Percentiles rank a stretch among this genome's conserved stretches.
These are phyloP conservation scores for Colletotrichum navitas DNA, from an alignment of 2,329 filamentous ascomycete species.

Conservation along the genomic window DNA sequence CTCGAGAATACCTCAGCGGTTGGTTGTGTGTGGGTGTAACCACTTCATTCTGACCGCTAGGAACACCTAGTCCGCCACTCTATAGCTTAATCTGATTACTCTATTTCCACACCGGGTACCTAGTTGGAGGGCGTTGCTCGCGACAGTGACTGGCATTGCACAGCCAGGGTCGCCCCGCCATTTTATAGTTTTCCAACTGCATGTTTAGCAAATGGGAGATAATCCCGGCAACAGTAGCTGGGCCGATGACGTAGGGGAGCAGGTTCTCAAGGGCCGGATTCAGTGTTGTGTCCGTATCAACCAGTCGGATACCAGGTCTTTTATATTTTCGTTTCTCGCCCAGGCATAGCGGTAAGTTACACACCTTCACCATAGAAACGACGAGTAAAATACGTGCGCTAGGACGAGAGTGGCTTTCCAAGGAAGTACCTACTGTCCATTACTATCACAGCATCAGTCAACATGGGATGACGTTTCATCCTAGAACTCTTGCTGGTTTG, in stretches of 20 bases:
- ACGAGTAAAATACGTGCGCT: background rate
- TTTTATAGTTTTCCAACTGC: too few species aligned
- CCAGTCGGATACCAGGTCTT: background rate
- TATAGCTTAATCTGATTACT: too few species aligned
- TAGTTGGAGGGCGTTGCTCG: too few species aligned
- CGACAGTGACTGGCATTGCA: too few species aligned
- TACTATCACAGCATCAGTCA: background rate
- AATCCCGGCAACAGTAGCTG: background rate
- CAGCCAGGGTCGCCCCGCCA: too few species aligned
- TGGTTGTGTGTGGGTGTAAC: too few species aligned
- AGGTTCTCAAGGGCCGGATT: background rate
- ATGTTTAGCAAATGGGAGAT: too few species aligned
- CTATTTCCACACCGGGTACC: too few species aligned
- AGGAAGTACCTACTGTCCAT: background rate
- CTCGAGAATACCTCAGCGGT: too few species aligned
- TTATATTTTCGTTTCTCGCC: background rate
- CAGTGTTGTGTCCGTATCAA: background rate
- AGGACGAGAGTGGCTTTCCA: background rate
- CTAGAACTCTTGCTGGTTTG: constrained; percentile 13
- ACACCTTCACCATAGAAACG: background rate
- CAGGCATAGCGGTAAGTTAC: background rate
- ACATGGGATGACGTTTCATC: background rate
- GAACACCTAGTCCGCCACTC: background rate
- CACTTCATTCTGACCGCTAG: too few species aligned
- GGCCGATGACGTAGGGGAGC: background rate